A percentile compares a stretch with the other conserved stretches of the same genome.
phyloP scores from a whole-genome alignment of 495 filamentous ascomycete genomes.

The Talaromyces ruber region DNA sequence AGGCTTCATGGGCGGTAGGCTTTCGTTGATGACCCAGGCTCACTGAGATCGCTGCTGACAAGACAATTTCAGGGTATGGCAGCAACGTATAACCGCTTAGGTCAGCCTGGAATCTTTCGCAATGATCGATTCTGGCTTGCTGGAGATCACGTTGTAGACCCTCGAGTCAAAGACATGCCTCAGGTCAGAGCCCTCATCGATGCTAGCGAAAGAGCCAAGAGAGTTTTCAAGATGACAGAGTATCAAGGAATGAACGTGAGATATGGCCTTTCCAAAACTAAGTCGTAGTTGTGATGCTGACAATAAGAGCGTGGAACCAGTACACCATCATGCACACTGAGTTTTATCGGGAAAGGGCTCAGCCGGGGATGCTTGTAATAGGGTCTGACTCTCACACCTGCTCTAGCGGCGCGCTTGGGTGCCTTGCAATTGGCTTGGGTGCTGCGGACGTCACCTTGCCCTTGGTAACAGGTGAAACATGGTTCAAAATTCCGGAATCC shows the following conservation, averaged over 20 bases:
- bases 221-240: constrained; percentile 35
- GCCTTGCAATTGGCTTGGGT: constrained; percentile 35
- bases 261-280: neutral
- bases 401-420: constrained; percentile 29
- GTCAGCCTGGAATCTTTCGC: constrained; percentile 29
- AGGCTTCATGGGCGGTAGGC: constrained; percentile 29
- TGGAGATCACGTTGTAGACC: constrained; percentile 38
- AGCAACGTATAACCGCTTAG: constrained; percentile 22
- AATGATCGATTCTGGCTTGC: constrained; percentile 43
- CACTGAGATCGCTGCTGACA: neutral
- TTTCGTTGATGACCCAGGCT: neutral
- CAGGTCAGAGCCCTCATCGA: constrained; percentile 26
- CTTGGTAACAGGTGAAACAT: constrained; percentile 36
- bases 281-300: neutral
- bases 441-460: constrained; percentile 37
- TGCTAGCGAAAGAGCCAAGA: constrained; percentile 21
- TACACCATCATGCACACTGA: constrained; percentile 42
- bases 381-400: constrained; percentile 42
- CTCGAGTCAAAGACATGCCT: constrained; percentile 23
- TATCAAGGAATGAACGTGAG: constrained; percentile 35
- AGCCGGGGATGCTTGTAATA: constrained; percentile 36
- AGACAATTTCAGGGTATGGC: constrained; percentile 25
- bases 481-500: constrained; percentile 37
- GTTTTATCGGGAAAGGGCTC: constrained; percentile 32
- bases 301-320: constrained; percentile 6